phyloP scores from a whole-genome alignment of 306 rosid species.

The Ormosia semicastrata region DNA sequence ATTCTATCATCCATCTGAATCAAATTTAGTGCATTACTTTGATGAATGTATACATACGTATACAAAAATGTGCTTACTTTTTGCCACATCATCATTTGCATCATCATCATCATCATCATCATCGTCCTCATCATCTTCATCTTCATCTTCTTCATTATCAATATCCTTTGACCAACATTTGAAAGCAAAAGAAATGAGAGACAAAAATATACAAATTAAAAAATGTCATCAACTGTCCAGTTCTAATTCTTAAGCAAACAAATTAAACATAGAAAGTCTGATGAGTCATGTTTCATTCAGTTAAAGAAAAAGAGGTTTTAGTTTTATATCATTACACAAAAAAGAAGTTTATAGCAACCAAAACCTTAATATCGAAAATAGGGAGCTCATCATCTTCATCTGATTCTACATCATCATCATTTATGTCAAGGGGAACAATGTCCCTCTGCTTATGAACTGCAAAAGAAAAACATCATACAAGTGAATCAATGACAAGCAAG shows the following conservation, averaged over 20 bases:
- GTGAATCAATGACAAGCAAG: neutral
- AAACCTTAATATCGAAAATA: conserved; percentile 66
- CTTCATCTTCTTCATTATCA: conserved; percentile 37
- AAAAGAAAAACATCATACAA: neutral
- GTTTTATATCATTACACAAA: neutral
- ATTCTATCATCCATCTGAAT: neutral
- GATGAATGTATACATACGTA: neutral
- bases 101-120: conserved; percentile 26
- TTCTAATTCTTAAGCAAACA: neutral
- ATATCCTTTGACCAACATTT: conserved; percentile 40
- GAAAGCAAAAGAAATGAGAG: conserved; percentile 16
- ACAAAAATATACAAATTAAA: neutral
- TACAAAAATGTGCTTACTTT: conserved; percentile 50
- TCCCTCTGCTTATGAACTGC: conserved; percentile 90
- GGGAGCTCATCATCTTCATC: conserved; percentile 73
- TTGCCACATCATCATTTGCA: conserved; percentile 42
- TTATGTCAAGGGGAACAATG: conserved; percentile 58
- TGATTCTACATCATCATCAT: conserved; percentile 53
- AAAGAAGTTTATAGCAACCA: neutral
- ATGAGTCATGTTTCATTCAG: neutral
- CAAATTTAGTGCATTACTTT: neutral
- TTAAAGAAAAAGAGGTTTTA: neutral
- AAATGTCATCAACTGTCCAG: neutral
- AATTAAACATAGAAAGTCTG: neutral
- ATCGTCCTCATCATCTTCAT: neutral